Base-by-base conservation (phyloP, 305 asterid genomes). In the Fraxinus dipetala region DNA sequence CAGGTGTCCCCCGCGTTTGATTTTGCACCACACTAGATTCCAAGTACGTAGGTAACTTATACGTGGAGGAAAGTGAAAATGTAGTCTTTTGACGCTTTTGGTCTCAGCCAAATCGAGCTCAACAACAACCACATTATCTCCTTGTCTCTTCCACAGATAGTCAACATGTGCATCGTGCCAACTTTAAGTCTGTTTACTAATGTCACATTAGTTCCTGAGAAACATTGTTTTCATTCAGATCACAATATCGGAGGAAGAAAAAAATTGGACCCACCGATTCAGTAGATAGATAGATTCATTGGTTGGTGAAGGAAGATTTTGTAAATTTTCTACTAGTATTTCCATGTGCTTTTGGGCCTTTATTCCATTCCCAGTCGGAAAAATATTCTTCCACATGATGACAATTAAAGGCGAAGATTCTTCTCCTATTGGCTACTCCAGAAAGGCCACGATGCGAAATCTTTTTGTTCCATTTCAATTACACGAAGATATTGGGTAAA, bases 351-450 rank as follows among this genome's bases (percentile, higher is more conserved):
- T 72, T 59, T 72, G 63, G 14, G 69, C 77, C 79, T 34, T 63
- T 79, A 75, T 51, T 22, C 10, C 8, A 4, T 45, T 14, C 45
- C 61, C 45, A 65, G 84, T 83, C 72, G 8, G 72, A 48, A 40
- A 76, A 80, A 34, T 77, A 65, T 76, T 67, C 75, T 79, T 79
- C 80, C 34, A 61, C 72, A 30, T 1, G 28, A 79, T 22, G 28
- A 78, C 40, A n/a, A 36, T 1, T 43, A 75, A 38, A 75, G 63
- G 16, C 4, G 63, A 43, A 26, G 14, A 40, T 40, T 35, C 9
- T 35, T 34, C 9, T 35, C 40, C 9, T 35, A 35, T 6, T 35
- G 40, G 40, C 40, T 6, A 35, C 40, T 35, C 40, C 40, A 35
- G 40, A 35, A 35, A 35, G 40, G 40, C 40, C 40, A 35, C 40